Base-by-base conservation (phyloP, 441 rosid species). In the Gossypium gossypioides region DNA sequence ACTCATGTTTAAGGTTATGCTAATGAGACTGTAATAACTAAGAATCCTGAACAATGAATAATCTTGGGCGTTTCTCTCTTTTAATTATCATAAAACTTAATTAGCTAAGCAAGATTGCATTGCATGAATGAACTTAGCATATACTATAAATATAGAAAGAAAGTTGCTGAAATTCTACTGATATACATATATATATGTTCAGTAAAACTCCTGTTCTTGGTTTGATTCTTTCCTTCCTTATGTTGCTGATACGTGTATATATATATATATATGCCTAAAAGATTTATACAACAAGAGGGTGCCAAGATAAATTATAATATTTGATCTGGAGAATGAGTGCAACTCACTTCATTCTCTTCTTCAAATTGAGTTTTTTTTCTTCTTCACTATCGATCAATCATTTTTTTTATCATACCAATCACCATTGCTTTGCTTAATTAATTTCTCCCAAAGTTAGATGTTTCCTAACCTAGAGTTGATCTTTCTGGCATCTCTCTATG, bases 311-410 rank as follows among this genome's bases (percentile, higher is more conserved):
- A 55, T 19, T 55, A 8, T 0, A 37, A 34, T 34, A 34, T 34
- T 12, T 52, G 6, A 51, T 7, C 12, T 2, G 9, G 56, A 24
- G 78, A 75, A 46, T 71, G 80, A 77, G 86, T 82, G 86, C 77
- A 62, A 1, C 32, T 75, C 84, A 81, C 88, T 82, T 78, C 83
- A 84, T 82, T 74, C 86, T 72, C 69, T n/a, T 72, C 34, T 24
- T 25, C 18, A 69, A 51, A 76, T 4, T 68, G 51, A 61, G 18
- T 22, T 51, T 58, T 83, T 8, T 56, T 68, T 82, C 5, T 32
- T 80, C 3, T 40, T 79, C 3, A 21, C 10, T 3, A 8, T 66
- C 56, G 40, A 34, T 67, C 12, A 13, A 65, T 18, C 13, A 18
- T 7, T 34, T 34, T 34, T 34, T 34, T 6, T 6, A 34, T 6